Percentiles rank a stretch among this genome's conserved stretches.
Evolutionary conservation across 2,329 filamentous ascomycete genomes (phyloP).

Genomic region (Aureobasidium pullulans): DNA sequence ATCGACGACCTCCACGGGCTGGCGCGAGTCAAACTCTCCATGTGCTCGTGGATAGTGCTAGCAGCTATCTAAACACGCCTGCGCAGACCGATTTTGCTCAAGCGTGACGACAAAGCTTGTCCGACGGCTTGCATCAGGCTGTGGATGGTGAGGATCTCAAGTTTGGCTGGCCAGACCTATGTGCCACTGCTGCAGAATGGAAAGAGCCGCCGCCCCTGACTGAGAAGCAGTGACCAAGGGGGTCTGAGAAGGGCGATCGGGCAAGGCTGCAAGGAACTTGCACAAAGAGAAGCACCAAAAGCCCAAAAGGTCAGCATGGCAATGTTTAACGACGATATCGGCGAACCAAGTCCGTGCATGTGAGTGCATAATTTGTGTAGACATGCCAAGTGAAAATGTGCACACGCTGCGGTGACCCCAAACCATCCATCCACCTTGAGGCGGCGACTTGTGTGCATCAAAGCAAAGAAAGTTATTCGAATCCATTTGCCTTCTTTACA

Average conservation of each 20-base stretch:
- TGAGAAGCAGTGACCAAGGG: constrained; percentile 12
- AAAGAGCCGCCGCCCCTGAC: constrained; percentile 8
- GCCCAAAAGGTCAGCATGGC: not conserved
- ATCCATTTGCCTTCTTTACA: not conserved
- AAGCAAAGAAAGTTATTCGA: not conserved
- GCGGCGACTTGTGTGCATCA: not conserved
- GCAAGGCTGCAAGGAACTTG: not conserved
- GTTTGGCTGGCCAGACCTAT: constrained; percentile 3
- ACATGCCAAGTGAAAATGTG: not conserved
- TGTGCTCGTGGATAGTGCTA: not conserved
- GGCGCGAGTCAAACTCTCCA: not conserved
- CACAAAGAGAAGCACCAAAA: not conserved
- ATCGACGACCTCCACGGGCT: not conserved
- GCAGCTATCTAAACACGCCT: not conserved
- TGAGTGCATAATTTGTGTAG: not conserved
- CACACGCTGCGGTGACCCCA: not conserved
- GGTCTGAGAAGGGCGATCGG: not conserved
- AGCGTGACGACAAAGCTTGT: constrained; percentile 10
- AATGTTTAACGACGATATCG: not conserved
- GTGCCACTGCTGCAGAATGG: not conserved
- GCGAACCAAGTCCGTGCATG: not conserved
- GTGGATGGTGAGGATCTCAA: not conserved
- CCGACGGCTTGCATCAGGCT: not conserved
- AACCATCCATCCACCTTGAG: not conserved
- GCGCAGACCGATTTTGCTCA: not conserved